These are phyloP conservation scores for Mrakia blollopis DNA, from an alignment of 768 basidiomycete species.

Conservation along the genomic window DNA sequence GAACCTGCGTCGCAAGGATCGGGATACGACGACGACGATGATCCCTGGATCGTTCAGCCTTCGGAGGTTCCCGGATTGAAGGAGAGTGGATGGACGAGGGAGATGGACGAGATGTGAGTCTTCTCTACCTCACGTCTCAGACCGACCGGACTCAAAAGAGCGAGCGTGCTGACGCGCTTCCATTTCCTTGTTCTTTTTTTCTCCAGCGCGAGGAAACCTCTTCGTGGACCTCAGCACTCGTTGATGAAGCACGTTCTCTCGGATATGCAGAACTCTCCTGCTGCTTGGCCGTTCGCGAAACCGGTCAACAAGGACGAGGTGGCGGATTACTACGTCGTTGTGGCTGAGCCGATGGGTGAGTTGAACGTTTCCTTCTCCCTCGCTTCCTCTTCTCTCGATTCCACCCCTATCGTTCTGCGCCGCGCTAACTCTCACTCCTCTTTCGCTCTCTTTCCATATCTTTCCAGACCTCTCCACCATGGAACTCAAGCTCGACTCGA, in stretches of 20 bases:
- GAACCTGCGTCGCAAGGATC: background rate
- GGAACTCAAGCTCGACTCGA: slow-evolving; percentile 81
- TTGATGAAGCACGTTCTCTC: slow-evolving; percentile 73
- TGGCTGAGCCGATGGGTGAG: slow-evolving; percentile 94
- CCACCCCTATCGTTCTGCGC: background rate
- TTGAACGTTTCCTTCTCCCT: slow-evolving; percentile 42
- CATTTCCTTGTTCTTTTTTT: too few relatives aligned
- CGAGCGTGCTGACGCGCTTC: background rate
- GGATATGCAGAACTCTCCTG: slow-evolving; percentile 69
- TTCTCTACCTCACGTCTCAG: background rate
- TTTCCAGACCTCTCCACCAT: slow-evolving; percentile 75
- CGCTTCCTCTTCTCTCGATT: background rate
- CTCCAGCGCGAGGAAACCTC: slow-evolving; percentile 46
- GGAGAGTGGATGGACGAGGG: slow-evolving; percentile 88
- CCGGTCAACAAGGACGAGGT: slow-evolving; percentile 79
- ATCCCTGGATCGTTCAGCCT: slow-evolving; percentile 51
- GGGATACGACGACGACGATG: slow-evolving; percentile 23
- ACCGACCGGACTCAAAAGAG: background rate
- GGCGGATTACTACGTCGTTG: slow-evolving; percentile 80
- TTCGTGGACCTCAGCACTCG: slow-evolving; percentile 53
- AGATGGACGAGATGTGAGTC: slow-evolving; percentile 69
- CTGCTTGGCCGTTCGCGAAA: slow-evolving; percentile 78
- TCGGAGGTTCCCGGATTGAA: slow-evolving; percentile 82
- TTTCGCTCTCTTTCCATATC: slow-evolving; percentile 11
- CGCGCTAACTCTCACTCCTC: slow-evolving; percentile 1